Base-by-base conservation (phyloP, 176 grass and related monocot species). In the Carex myosuroides region DNA sequence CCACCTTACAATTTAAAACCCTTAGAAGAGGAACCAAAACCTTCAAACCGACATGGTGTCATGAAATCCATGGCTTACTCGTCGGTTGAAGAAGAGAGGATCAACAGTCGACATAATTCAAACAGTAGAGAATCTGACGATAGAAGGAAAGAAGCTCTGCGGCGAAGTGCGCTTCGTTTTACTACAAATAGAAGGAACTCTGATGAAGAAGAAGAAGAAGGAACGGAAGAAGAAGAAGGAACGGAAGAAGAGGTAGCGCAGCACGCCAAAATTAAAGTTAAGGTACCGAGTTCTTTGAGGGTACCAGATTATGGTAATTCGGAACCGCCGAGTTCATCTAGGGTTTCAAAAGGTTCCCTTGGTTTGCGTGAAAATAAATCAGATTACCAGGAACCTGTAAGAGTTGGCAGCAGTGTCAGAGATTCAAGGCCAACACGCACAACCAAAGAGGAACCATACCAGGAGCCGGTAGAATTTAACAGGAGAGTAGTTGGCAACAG, bases 41-140 rank as follows among this genome's bases (percentile, higher is more conserved):
- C 61, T 41, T 63, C 44, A 24, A 82, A 50, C 13, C 58, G 2
- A 82, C 61, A 13, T 52, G 18, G n/a, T 17, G 54, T 24, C 16
- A 29, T 46, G 59, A 82, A 48, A 50, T 13, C 39, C 8, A 3
- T 32, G 6, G 80, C 13, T 26, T 39, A 65, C 60, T 62, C 50
- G 22, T 82, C 41, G 54, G 57, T 82, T 30, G 80, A 82, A 67
- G 80, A 82, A 82, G 46, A 64, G n/a, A 18, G 61, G 37, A 7
- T 67, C 39, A 56, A 55, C 48, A 32, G 12, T 30, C 72, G 5
- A 76, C 30, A 30, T 76, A 13, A 13, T 76, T 30, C 48, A 3
- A 66, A 82, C 12, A 67, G 24, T 48, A 42, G 21, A 50, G 16
- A 82, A 50, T 44, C 56, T 59, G 79, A 76, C 13, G 79, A 41